Conservation (phyloP, 306 rosid genomes). For the Cucumis melo region DNA sequence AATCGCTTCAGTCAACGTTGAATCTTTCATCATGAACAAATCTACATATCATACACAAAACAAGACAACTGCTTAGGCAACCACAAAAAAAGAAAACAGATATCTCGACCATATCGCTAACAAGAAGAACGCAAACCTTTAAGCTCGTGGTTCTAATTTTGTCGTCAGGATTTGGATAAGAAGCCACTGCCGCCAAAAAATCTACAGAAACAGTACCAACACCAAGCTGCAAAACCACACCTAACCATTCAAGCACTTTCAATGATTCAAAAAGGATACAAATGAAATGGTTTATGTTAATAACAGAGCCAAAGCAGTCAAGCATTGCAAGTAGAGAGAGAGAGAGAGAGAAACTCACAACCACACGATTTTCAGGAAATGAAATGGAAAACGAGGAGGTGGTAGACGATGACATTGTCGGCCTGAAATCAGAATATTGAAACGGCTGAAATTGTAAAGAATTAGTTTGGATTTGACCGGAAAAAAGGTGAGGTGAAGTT, state of each 20-base stretch:
- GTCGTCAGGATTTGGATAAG: slow-evolving; percentile 66
- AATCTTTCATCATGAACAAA: background rate
- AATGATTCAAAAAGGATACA: background rate
- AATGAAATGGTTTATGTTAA: background rate
- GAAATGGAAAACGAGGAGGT: slow-evolving; percentile 26
- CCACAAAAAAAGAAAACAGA: background rate
- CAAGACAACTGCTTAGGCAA: background rate
- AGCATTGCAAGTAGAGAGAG: background rate
- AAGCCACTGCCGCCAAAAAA: slow-evolving; percentile 44
- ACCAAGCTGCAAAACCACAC: slow-evolving; percentile 40
- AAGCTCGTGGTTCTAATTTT: slow-evolving; percentile 60
- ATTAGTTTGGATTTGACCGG: background rate
- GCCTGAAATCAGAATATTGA: slow-evolving; percentile 10
- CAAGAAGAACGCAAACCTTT: slow-evolving; percentile 21
- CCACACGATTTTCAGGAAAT: slow-evolving; percentile 31
- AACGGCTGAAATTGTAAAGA: background rate
- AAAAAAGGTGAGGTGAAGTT: background rate
- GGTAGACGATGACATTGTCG: slow-evolving; percentile 31
- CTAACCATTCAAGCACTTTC: background rate
- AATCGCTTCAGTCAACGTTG: background rate
- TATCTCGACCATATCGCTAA: background rate
- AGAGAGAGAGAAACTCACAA: slow-evolving; percentile 32
- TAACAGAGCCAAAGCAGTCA: background rate
- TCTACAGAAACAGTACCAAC: slow-evolving; percentile 47
- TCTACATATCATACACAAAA: background rate